Base-by-base conservation (phyloP, 495 filamentous ascomycete species). In the Xylaria flabelliformis region DNA sequence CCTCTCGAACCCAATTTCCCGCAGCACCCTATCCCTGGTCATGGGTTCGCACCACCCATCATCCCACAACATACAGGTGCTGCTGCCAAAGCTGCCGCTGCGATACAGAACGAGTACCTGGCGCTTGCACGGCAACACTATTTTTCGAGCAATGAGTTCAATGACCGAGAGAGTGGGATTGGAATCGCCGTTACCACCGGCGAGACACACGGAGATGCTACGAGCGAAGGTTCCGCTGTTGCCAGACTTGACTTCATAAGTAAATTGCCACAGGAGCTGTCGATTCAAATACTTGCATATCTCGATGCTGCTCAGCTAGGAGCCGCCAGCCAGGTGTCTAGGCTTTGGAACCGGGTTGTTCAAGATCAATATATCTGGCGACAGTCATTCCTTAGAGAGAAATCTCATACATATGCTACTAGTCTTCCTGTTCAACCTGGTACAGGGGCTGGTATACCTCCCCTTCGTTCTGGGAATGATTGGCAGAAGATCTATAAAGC, bases 401-500 rank as follows among this genome's bases (percentile, higher is more conserved):
- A 91, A 74, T 85, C 86, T 0, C 73, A 73, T 46, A 86, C 86
- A 3, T 88, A 84, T 75, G 86, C 87, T n/a, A 86, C 84, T 4
- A 82, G 86, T 70, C 76, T 72, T 13, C 76, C 80, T 44, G 72
- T 87, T 51, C 76, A 80, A 71, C 84, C 84, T 0, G 86, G 86
- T 32, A 71, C 77, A 1, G 85, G 86, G 8, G 73, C 83, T 56
- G 87, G 87, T 48, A 79, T 89, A 26, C 87, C 81, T 68, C 74
- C 80, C 50, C 76, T 87, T 76, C 82, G 77, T 58, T 84, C 84
- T 73, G 79, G 76, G 65, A 84, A 85, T 81, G 88, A 97, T 76
- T 99, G 95, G 95, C 94, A 94, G 83, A 86, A 88, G 67, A 92
- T 97, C 82, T 97, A 93, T 80, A 82, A 89, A 72, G 91, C 91